Percentiles rank a stretch among this genome's conserved stretches.
phyloP scores from a whole-genome alignment of 164 flowering plant species.

The Annona cherimola region DNA sequence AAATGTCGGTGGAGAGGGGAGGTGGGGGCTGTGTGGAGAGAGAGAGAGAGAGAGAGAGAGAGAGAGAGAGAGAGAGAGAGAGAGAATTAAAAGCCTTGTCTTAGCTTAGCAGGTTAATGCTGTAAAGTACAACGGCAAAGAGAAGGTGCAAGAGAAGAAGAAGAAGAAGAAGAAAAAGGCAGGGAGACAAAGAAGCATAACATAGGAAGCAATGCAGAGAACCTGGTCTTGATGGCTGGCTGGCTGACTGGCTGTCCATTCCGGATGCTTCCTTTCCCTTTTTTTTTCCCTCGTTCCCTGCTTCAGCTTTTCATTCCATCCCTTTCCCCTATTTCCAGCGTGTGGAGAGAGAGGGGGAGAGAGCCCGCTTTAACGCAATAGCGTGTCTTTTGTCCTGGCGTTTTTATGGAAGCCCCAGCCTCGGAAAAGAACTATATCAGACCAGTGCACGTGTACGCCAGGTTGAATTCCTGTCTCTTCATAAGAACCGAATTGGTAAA shows the following conservation, averaged over 20 bases:
- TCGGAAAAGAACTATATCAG: constrained; percentile 59
- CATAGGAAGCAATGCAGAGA: background rate
- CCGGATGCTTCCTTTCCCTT: background rate
- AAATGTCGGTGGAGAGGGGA: background rate
- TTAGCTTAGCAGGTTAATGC: background rate
- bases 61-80: background rate
- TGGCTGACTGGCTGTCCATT: background rate
- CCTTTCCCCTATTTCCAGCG: background rate
- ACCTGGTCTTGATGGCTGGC: background rate
- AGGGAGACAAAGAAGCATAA: background rate
- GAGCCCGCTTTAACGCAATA: background rate
- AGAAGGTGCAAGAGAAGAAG: background rate
- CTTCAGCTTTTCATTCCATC: background rate
- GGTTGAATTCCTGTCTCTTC: constrained; percentile 38
- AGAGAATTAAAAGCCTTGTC: background rate
- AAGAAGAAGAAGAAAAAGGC: background rate
- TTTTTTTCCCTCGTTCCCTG: background rate
- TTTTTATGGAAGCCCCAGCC: constrained; percentile 30
- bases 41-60: background rate
- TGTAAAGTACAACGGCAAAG: background rate
- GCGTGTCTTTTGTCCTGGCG: constrained; percentile 11
- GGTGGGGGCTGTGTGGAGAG: background rate
- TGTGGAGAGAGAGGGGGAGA: background rate
- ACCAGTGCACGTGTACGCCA: constrained; percentile 63
- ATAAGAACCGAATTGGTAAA: constrained; percentile 5